Evolutionary conservation across 2,329 filamentous ascomycete genomes (phyloP).

Genomic region (Metarhizium sp.): DNA sequence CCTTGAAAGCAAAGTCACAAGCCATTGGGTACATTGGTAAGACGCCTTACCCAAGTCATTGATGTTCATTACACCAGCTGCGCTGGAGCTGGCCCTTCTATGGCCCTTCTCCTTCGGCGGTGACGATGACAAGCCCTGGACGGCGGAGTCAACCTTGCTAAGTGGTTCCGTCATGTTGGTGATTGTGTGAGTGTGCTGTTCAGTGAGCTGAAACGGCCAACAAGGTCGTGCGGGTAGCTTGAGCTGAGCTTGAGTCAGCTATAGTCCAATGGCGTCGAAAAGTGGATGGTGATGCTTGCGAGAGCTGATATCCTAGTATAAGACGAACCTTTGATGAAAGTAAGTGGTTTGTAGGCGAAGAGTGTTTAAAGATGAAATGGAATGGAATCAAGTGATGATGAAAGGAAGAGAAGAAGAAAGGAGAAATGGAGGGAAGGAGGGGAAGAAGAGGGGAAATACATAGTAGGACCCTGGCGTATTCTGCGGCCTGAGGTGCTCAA

Average conservation of each 20-base stretch:
- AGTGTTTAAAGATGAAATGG: neutral
- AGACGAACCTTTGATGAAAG: constrained; percentile 6
- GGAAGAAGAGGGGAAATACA: constrained; percentile 17
- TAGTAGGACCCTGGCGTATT: constrained; percentile 18
- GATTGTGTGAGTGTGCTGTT: neutral
- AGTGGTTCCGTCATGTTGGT: constrained; percentile 46
- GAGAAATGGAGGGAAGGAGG: constrained; percentile 17
- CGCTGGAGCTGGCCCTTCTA: constrained; percentile 63
- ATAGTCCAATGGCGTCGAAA: neutral
- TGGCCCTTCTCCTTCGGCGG: constrained; percentile 58
- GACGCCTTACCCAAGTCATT: constrained; percentile 66
- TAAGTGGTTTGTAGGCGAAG: neutral
- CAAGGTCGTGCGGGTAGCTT: constrained; percentile 1
- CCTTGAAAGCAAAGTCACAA: neutral
- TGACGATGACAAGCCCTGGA: constrained; percentile 65
- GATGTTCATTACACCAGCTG: constrained; percentile 63
- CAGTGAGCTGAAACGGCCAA: neutral
- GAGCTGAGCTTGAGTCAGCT: neutral
- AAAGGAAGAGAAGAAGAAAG: constrained; percentile 12
- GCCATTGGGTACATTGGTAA: neutral
- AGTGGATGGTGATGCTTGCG: neutral
- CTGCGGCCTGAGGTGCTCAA: constrained; percentile 13
- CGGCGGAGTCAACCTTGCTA: constrained; percentile 85
- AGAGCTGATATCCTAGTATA: neutral
- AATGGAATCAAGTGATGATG: constrained; percentile 7